A percentile compares a stretch with the other conserved stretches of the same genome.
Conservation (phyloP, 495 filamentous ascomycete species). For the Trypethelium eluteriae region DNA sequence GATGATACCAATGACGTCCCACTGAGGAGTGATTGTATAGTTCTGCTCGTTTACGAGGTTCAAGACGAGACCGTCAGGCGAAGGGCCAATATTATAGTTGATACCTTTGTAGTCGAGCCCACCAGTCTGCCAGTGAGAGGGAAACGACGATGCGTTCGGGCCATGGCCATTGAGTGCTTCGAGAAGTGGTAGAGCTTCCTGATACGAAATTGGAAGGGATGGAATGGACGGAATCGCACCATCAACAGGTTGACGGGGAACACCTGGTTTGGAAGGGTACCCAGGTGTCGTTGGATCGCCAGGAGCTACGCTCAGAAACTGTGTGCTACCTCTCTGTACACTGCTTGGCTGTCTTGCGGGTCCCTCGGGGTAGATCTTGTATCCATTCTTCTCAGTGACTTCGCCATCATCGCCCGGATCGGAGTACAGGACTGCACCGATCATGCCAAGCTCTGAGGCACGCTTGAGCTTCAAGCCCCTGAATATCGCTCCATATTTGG, state of each 20-base stretch:
- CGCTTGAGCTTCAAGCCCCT: constrained; percentile 88
- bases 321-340: constrained; percentile 84
- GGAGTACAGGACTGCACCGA: constrained; percentile 75
- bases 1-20: constrained; percentile 93
- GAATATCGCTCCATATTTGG: constrained; percentile 80
- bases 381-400: constrained; percentile 72
- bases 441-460: constrained; percentile 85
- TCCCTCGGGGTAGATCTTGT: constrained; percentile 73
- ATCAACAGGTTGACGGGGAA: constrained; percentile 63
- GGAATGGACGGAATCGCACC: constrained; percentile 72
- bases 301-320: constrained; percentile 65
- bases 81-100: constrained; percentile 84
- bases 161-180: constrained; percentile 85
- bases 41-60: constrained; percentile 85
- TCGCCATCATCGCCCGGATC: constrained; percentile 88
- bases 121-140: constrained; percentile 60
- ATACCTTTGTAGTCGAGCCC: constrained; percentile 78
- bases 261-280: constrained; percentile 86
- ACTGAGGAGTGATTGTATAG: constrained; percentile 79
- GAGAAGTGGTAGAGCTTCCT: constrained; percentile 75
- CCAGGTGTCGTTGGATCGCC: constrained; percentile 82
- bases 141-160: constrained; percentile 68
- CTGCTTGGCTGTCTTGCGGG: constrained; percentile 81
- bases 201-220: constrained; percentile 84
- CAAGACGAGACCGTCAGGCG: constrained; percentile 63